Conservation (phyloP, 2,329 filamentous ascomycete species). For the Byssochlamys sp. region DNA sequence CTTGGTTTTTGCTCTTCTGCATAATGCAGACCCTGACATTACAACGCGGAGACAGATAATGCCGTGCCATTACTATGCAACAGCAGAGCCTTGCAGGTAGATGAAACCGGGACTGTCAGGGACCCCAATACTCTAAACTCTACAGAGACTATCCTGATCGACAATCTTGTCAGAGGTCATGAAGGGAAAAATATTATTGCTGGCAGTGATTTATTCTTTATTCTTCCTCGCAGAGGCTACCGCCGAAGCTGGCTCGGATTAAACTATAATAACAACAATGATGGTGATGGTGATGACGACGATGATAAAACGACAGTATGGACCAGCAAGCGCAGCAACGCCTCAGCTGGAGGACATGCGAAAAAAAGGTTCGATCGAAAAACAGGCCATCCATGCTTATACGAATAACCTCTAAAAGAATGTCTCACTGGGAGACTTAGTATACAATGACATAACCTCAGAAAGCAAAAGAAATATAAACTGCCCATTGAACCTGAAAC, state of each 20-base stretch:
- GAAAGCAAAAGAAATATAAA: neutral
- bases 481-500: neutral
- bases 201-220: neutral
- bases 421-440: neutral
- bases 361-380: neutral
- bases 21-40: neutral
- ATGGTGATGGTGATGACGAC: too few relatives aligned
- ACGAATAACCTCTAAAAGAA: neutral
- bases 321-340: neutral
- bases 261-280: neutral
- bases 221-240: neutral
- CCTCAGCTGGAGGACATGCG: neutral
- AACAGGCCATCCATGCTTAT: neutral
- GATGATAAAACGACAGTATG: neutral
- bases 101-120: neutral
- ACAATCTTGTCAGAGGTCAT: neutral
- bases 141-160: neutral
- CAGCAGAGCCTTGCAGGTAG: neutral
- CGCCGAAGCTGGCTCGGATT: neutral
- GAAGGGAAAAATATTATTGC: neutral
- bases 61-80: neutral
- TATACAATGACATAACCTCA: neutral
- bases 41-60: neutral
- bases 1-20: too few relatives aligned
- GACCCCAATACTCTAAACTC: neutral